Base-by-base conservation (phyloP, 2,329 filamentous ascomycete genomes). In the Botryotinia convoluta region DNA sequence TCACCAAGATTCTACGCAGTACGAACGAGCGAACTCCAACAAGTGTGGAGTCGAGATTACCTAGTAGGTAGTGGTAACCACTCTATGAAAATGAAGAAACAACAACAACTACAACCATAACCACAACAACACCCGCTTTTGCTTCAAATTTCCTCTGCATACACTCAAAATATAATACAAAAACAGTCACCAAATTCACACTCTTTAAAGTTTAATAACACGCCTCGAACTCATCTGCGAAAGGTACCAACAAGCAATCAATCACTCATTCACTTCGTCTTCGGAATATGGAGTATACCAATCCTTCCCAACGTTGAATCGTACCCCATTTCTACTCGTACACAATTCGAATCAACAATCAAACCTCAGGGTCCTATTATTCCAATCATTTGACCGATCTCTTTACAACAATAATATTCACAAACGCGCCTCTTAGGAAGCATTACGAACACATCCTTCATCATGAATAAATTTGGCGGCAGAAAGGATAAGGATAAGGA, bases 401-500 rank as follows among this genome's bases (percentile, higher is more conserved):
- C 54, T 61, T 39, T 1, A 29, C 68, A 37, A 37, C 54, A 48
- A 48, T 8, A 45, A 70, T 16, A n/a, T 32, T 29, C 22, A 51
- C 39, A 26, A 4, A 29, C 39, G 6, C 20, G 5, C 35, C 18
- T 20, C 4, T 10, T 2, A 1, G n/a, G 0, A 1, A 64, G 48
- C 37, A n/a, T n/a, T 12, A 54, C 59, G 14, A 51, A 51, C 1
- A 9, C 62, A 39, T 64, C 9, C 26, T 69, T 35, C 63, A 51
- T 29, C 26, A 69, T 59, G 48, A 51, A 69, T 26, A 64, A 39
- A 42, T 51, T 69, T 79, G 83, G 87, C 82, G 83, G 87, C 82
- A 86, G 91, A 77, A 88, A 91, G 77, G 92, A 93, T 79, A 93
- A 88, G 83, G 86, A 85, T 81, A 85, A 83, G 74, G 35, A 48